Percentiles rank a stretch among this genome's conserved stretches.
phyloP scores from a whole-genome alignment of 78 protist species.

The Dictyostelium firmibasis region DNA sequence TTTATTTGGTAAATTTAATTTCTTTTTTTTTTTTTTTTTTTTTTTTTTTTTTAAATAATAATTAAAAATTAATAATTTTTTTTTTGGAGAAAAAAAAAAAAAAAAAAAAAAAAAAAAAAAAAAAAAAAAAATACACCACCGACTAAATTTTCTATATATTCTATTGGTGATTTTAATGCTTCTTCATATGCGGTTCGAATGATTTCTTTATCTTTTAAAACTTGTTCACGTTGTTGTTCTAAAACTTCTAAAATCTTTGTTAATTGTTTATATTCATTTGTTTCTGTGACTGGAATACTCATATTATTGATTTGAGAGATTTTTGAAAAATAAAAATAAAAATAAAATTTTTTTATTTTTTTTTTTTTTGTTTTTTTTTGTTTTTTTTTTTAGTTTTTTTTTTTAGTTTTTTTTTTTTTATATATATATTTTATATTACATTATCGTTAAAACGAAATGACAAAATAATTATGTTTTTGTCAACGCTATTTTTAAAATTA shows the following conservation, averaged over 20 bases:
- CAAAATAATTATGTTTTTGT: neutral
- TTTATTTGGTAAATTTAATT: constrained; percentile 15
- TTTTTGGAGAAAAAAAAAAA: too few relatives aligned
- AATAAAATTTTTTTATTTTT: too few relatives aligned
- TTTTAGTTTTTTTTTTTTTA: neutral
- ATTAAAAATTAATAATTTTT: too few relatives aligned
- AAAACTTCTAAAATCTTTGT: constrained; percentile 36
- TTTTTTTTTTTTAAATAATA: too few relatives aligned
- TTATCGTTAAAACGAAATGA: neutral
- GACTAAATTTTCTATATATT: constrained; percentile 26
- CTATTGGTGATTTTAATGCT: constrained; percentile 29
- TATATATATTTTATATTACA: neutral
- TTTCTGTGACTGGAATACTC: constrained; percentile 42
- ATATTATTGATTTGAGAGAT: neutral
- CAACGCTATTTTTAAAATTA: neutral
- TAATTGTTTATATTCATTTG: constrained; percentile 38
- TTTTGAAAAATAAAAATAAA: neutral
- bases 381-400: neutral
- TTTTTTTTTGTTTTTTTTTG: neutral
- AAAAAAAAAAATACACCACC: constrained; percentile 6
- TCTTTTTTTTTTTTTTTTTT: neutral
- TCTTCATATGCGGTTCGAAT: neutral
- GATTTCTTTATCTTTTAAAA: constrained; percentile 21
- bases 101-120: neutral
- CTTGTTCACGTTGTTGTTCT: constrained; percentile 51